A percentile compares a stretch with the other conserved stretches of the same genome.
These are phyloP conservation scores for Flaveria bidentis DNA, from an alignment of 129 eudicot species.

Conservation along the genomic window DNA sequence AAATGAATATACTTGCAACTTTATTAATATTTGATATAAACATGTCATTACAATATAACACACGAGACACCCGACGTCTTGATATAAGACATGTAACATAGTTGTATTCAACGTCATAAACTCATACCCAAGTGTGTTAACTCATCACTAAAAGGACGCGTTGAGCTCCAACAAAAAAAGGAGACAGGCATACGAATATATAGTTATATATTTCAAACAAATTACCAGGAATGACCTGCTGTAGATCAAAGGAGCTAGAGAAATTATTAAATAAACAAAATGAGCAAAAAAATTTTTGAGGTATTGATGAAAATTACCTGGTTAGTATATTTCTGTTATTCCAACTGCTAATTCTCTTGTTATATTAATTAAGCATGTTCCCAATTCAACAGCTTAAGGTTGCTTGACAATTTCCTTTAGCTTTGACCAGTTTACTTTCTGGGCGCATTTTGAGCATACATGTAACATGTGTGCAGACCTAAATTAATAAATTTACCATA, in stretches of 20 bases:
- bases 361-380: slow-evolving; percentile 14
- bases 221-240: slow-evolving; percentile 12
- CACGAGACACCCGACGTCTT: background rate
- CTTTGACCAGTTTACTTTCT: slow-evolving; percentile 48
- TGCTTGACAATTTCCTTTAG: slow-evolving; percentile 54
- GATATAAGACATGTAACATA: background rate
- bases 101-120: background rate
- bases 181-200: slow-evolving; percentile 8
- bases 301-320: slow-evolving; percentile 26
- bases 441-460: slow-evolving; percentile 64
- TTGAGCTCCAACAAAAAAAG: slow-evolving; percentile 2
- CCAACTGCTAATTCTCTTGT: slow-evolving; percentile 18
- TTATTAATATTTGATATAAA: background rate
- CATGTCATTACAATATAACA: background rate
- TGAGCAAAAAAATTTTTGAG: background rate
- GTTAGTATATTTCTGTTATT: slow-evolving; percentile 13
- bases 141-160: background rate
- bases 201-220: background rate
- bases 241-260: background rate
- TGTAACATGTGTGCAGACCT: slow-evolving; percentile 77
- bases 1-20: background rate
- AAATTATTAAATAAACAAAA: background rate
- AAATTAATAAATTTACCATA: slow-evolving; percentile 13
- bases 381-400: slow-evolving; percentile 52
- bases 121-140: slow-evolving; percentile 4